Base-by-base conservation (phyloP, 768 basidiomycete genomes). In the Boletellus ananiceps region DNA sequence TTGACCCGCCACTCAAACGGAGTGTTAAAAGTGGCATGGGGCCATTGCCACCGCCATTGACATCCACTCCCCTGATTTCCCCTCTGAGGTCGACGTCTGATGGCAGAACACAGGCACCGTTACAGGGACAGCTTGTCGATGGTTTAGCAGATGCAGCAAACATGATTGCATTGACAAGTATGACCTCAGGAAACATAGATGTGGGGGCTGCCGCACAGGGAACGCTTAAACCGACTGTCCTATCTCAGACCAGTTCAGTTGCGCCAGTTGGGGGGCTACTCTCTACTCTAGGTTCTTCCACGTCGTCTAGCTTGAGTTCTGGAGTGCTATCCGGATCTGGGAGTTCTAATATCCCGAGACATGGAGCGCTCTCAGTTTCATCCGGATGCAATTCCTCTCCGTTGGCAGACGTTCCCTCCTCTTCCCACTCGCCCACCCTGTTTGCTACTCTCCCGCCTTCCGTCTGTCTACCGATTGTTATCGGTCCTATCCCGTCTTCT, bases 381-480 rank as follows among this genome's bases (percentile, higher is more conserved):
- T 44, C 47, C 23, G 45, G 25, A 14, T 37, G 39, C 7, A 27
- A 29, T 25, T 5, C 44, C 29, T 47, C 64, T 19, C 55, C 63
- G 4, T 52, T 68, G 12, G 27, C 42, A 2, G 46, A 56, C 23
- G 39, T 57, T 44, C 44, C 62, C 8, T 36, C 59, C 16, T 57
- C 56, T 23, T 39, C 52, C 2, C 31, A 16, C 18, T 39, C 61
- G 2, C 8, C 47, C 11, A 58, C 68, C 23, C 53, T 64, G 12
- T 64, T 70, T 16, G 42, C 67, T 36, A 44, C 71, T 37, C 61
- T 73, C 6, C 59, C 65, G 1, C 58, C 68, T 18, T 63, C 67
- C 47, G 84, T 89, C 29, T 78, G 81, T 41, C 77, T 91, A 41
- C 89, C 91, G 8, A 90, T 93, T 51, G 66, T 88, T 33, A 73